Evolutionary conservation across 75 land plant species (phyloP).

Genomic region (Chamaecyparis obtusa): DNA sequence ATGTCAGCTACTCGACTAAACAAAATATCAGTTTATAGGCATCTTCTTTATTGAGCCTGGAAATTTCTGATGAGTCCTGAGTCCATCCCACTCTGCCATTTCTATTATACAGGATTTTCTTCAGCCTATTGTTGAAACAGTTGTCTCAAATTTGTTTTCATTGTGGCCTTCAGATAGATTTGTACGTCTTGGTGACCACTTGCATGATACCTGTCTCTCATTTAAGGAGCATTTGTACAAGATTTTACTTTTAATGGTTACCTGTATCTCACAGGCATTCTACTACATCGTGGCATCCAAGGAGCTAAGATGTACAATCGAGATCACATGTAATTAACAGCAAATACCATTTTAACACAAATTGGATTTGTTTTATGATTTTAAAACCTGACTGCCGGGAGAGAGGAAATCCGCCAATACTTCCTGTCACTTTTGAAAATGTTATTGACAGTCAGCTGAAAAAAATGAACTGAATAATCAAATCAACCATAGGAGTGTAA

Average conservation of each 20-base stretch:
- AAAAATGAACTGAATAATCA: background rate
- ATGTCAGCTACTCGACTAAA: background rate
- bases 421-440: background rate
- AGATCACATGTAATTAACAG: too few relatives aligned
- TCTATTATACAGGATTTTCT: background rate
- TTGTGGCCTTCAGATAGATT: background rate
- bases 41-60: background rate
- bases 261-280: background rate
- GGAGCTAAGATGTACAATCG: background rate
- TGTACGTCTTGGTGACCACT: background rate
- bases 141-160: background rate
- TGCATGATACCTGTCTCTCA: background rate
- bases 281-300: background rate
- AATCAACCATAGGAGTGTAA: background rate
- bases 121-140: background rate
- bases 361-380: background rate
- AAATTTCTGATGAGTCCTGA: background rate
- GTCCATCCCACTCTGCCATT: background rate
- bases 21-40: background rate
- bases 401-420: background rate
- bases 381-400: background rate
- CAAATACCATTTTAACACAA: background rate
- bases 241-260: background rate
- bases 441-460: background rate
- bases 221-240: background rate